Conservation (phyloP, 495 filamentous ascomycete genomes). For the Podospora sp. region DNA sequence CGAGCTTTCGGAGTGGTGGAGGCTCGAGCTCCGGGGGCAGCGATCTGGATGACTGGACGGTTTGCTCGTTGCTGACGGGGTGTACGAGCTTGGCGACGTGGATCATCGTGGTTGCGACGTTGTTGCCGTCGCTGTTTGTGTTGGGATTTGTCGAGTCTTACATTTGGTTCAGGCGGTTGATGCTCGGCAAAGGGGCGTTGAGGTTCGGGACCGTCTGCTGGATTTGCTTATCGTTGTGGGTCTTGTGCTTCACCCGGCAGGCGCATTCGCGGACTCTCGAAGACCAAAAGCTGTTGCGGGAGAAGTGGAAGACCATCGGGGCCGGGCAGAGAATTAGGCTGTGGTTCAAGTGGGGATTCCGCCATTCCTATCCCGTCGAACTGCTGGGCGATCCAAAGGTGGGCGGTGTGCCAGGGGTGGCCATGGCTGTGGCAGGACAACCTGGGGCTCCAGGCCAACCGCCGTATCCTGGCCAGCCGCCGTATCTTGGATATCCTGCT, state of each 20-base stretch:
- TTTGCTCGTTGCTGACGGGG: conserved; percentile 28
- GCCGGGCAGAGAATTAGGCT: conserved; percentile 43
- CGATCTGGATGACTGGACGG: conserved; percentile 22
- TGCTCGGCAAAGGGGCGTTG: conserved; percentile 51
- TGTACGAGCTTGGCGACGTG: conserved; percentile 37
- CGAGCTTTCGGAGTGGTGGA: neutral
- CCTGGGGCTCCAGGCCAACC: neutral
- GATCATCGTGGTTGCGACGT: conserved; percentile 43
- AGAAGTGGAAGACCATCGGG: conserved; percentile 49
- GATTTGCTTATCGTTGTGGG: conserved; percentile 46
- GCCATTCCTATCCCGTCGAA: conserved; percentile 49
- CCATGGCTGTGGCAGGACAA: neutral
- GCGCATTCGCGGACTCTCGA: conserved; percentile 43
- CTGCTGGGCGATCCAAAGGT: conserved; percentile 19
- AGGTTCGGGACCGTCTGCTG: conserved; percentile 54
- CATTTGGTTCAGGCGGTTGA: conserved; percentile 55
- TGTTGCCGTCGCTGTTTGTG: conserved; percentile 47
- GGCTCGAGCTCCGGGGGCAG: neutral
- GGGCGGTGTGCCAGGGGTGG: neutral
- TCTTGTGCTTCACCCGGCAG: conserved; percentile 45
- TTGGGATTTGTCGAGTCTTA: conserved; percentile 54
- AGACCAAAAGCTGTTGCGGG: conserved; percentile 44
- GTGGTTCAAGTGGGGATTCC: conserved; percentile 57
- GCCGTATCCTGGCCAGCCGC: neutral
- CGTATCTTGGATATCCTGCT: neutral